Evolutionary conservation across 1,284 basidiomycete genomes (phyloP).

Genomic region (Microstroma glucosiphilum): DNA sequence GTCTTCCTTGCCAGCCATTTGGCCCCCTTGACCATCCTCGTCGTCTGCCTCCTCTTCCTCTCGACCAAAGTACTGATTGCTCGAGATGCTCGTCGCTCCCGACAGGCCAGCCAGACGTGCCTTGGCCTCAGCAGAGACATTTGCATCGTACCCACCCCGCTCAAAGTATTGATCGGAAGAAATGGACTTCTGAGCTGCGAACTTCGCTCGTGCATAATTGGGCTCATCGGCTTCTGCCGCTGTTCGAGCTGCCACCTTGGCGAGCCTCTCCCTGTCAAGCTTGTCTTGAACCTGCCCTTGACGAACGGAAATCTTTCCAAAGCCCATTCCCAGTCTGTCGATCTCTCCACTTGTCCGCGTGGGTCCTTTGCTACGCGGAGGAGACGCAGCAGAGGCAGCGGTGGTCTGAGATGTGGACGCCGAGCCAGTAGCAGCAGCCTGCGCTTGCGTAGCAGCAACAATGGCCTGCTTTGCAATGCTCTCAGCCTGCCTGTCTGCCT

Average conservation of each 20-base stretch:
- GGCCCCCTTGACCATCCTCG: slow-evolving; percentile 16
- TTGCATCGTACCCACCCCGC: slow-evolving; percentile 77
- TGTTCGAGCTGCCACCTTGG: slow-evolving; percentile 8
- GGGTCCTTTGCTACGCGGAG: slow-evolving; percentile 44
- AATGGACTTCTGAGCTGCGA: slow-evolving; percentile 77
- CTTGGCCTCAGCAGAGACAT: slow-evolving; percentile 68
- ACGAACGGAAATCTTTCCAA: slow-evolving; percentile 73
- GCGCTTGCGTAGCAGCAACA: slow-evolving; percentile 21
- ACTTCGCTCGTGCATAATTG: slow-evolving; percentile 80
- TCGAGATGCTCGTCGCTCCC: slow-evolving; percentile 88
- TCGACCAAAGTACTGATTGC: slow-evolving; percentile 65
- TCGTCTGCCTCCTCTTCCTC: slow-evolving; percentile 68
- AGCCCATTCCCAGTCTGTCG: slow-evolving; percentile 69
- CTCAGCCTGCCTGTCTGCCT: slow-evolving; percentile 32
- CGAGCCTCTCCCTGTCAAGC: slow-evolving; percentile 2
- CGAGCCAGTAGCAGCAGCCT: slow-evolving; percentile 15
- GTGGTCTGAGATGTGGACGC: slow-evolving; percentile 7
- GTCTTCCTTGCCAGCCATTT: slow-evolving; percentile 26
- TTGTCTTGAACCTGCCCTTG: slow-evolving; percentile 27
- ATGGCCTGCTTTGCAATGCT: slow-evolving; percentile 35
- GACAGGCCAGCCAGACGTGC: slow-evolving; percentile 75
- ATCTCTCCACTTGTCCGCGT: slow-evolving; percentile 54
- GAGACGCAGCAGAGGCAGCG: slow-evolving; percentile 7
- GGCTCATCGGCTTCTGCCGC: slow-evolving; percentile 54
- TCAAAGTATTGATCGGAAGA: slow-evolving; percentile 98